These are phyloP conservation scores for Raphanus hybrid DNA, from an alignment of 441 rosid species.

Conservation along the genomic window DNA sequence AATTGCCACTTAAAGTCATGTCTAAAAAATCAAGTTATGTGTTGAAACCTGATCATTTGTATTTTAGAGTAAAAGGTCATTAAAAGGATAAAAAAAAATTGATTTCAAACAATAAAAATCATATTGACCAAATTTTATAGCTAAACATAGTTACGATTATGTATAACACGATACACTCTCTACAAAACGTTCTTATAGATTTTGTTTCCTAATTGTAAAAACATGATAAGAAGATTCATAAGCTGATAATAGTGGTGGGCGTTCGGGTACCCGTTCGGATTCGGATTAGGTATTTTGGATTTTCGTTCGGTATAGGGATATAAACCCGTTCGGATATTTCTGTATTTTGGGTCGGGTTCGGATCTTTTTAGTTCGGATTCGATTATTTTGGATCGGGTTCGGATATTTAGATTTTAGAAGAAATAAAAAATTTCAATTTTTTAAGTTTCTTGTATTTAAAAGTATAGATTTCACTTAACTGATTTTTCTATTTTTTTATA, in stretches of 20 bases:
- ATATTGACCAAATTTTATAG: background rate
- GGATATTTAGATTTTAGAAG: too few species aligned
- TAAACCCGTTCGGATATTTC: too few species aligned
- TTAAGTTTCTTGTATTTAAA: too few species aligned
- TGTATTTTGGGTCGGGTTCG: too few species aligned
- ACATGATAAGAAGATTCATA: conserved; percentile 5
- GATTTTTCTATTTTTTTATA: too few species aligned
- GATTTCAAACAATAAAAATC: background rate
- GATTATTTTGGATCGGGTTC: too few species aligned
- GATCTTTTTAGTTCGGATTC: too few species aligned
- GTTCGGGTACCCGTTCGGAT: too few species aligned
- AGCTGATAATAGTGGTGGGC: background rate
- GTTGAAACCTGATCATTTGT: background rate
- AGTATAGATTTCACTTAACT: too few species aligned
- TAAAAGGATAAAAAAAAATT: background rate
- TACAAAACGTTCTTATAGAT: background rate
- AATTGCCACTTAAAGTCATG: background rate
- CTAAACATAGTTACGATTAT: background rate
- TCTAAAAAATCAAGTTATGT: background rate
- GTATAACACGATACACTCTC: background rate
- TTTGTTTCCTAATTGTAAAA: background rate
- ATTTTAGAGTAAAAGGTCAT: background rate
- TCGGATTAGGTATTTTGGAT: too few species aligned
- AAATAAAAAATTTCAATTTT: too few species aligned
- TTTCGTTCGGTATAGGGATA: too few species aligned